Evolutionary conservation across 352 stramenopile genomes (phyloP), one percentile per base, ranked within the genome.

Genomic region (Thraustotheca clavata): DNA sequence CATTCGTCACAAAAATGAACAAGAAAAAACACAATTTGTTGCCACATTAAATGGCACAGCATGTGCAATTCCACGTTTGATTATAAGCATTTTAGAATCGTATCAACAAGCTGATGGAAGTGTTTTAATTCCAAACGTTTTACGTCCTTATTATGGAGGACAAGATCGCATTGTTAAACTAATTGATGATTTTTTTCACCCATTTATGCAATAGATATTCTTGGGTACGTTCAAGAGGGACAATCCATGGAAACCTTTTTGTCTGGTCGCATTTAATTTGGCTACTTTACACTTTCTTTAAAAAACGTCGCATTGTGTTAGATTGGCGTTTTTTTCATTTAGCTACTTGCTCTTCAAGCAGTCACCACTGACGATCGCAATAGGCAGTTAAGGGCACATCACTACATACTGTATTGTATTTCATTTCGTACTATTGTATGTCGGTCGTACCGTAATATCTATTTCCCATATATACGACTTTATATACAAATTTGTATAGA

Each of bases 21-120:
- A 57, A 33, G 82, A 87, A 49, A 76, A 84, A 18, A 84, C 78
- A 14, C 72, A 79, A 49, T 96, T 94, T 57, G 85, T 91, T 47
- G 86, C 95, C 74, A 96, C 86, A 14, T 72, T 96, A 20, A 96
- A 96, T 59, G 86, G 81, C 41, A 96, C 87, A 18, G 86, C 84
- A 2, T 83, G 83, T 59, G 87, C 87, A 1, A 74, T 94, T 5
- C 86, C 87, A 29, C 80, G 87, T 0, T 69, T 95, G 46, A 69
- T 96, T n/a, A 87, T 94, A 60, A 86, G 77, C 65, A 67, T 96
- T 50, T 75, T 93, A 34, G 87, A 96, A 60, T 94, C 77, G 20
- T 86, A 91, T 62, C 86, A 95, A 71, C 74, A 89, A 57, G 57
- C 74, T 46, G 82, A 93, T 59, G 87, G 87, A 32, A 86, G 78